Conservation (phyloP, 306 rosid species). For the Trifolium pratense region DNA sequence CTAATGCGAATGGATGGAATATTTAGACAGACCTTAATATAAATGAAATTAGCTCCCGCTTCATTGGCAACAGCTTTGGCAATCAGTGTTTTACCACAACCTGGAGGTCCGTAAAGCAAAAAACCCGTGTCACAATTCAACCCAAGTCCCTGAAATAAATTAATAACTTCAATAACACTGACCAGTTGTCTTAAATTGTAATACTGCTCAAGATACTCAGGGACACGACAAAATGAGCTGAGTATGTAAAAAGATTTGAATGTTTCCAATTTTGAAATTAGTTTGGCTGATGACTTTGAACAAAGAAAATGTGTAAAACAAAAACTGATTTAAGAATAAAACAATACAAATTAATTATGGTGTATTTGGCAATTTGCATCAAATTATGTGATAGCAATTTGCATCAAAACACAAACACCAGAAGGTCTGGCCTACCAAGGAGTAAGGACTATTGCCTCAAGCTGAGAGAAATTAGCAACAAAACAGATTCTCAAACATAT, state of each 20-base stretch:
- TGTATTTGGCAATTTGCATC: neutral
- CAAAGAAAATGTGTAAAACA: neutral
- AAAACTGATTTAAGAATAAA: neutral
- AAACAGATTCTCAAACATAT: neutral
- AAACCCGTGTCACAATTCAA: slow-evolving; percentile 74
- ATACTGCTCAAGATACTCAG: neutral
- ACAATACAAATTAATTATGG: neutral
- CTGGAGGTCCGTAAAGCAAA: slow-evolving; percentile 95
- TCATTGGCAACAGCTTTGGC: slow-evolving; percentile 95
- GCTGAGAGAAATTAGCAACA: neutral
- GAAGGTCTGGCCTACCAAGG: neutral
- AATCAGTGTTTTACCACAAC: slow-evolving; percentile 93
- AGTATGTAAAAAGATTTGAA: neutral
- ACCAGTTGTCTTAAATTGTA: too few relatives aligned
- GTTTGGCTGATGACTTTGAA: neutral
- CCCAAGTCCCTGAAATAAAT: slow-evolving; percentile 62
- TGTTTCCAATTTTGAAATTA: neutral
- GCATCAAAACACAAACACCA: neutral
- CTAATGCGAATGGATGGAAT: neutral
- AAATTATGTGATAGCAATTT: neutral
- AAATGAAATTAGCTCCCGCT: slow-evolving; percentile 88
- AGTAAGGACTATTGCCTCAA: neutral
- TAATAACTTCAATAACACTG: neutral
- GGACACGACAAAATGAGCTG: neutral
- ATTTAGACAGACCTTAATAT: slow-evolving; percentile 55